Evolutionary conservation across 768 basidiomycete species (phyloP), one percentile per base, ranked within the genome.

Genomic region (Tricholoma matsutake): DNA sequence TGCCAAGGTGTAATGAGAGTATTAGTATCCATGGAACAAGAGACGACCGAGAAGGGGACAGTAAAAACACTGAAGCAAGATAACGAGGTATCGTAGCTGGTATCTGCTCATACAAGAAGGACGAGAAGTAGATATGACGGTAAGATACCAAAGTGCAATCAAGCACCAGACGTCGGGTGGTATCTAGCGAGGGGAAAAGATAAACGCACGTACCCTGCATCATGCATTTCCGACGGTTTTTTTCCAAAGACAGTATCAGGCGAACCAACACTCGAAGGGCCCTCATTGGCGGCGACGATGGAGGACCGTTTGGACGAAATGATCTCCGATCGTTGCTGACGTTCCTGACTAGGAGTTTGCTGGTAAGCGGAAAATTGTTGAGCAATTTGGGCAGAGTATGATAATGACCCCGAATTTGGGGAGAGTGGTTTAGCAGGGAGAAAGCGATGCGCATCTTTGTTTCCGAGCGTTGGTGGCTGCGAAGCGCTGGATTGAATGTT

Each of bases 201-300:
- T 61, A 53, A 68, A 67, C 61, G 43, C 64, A 65, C 90, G 88
- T 81, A 92, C 90, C 90, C 90, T 80, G 86, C 86, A 71, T 92
- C 90, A 62, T 88, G 86, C 87, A 88, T 88, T 71, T 91, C 89
- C 18, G 84, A 84, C 8, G 86, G 86, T 64, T 86, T 83, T 67
- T 87, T 80, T 16, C 83, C 79, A 69, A 82, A 81, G 13, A 84
- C 77, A 52, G 75, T 78, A 57, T 80, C 76, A 32, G 67, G 61
- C 1, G 67, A 65, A 37, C 67, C 69, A 56, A 72, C 69, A 18
- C 72, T 62, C 13, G 72, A 55, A 63, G 59, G 60, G n/a, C 65
- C 69, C 34, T 67, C 64, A 20, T 67, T 63, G 9, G 64, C 65
- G 52, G 70, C 55, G 65, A 71, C 64, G 41, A 75, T 66, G 47